Evolutionary conservation across 1,284 basidiomycete genomes (phyloP).

Genomic region (Sporisorium graminicola): DNA sequence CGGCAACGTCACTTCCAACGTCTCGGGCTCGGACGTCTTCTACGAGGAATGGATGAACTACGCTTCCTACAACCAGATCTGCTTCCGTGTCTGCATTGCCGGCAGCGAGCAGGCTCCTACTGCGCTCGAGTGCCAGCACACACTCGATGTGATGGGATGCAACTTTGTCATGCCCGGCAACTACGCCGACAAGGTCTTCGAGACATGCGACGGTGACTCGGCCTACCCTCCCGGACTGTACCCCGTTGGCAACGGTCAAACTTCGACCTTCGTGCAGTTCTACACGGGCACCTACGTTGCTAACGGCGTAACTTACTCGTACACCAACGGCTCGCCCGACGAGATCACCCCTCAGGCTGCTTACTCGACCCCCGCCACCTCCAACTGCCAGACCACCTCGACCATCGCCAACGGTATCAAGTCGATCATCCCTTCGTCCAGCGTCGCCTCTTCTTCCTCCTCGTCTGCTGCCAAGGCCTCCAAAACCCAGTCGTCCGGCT

Average conservation of each 20-base stretch:
- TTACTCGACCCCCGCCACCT: conserved; percentile 64
- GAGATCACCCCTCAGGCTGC: conserved; percentile 63
- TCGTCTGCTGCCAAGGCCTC: conserved; percentile 23
- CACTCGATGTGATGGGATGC: conserved; percentile 68
- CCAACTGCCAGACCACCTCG: conserved; percentile 55
- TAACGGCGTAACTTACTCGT: conserved; percentile 51
- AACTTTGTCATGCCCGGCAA: conserved; percentile 70
- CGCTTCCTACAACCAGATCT: conserved; percentile 62
- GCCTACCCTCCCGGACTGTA: conserved; percentile 69
- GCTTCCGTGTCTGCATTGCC: conserved; percentile 69
- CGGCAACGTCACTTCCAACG: conserved; percentile 73
- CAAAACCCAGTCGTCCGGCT: conserved; percentile 7
- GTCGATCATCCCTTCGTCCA: conserved; percentile 33
- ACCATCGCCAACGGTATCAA: conserved; percentile 65
- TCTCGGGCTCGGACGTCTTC: conserved; percentile 72
- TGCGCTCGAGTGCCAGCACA: conserved; percentile 65
- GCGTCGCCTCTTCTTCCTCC: conserved; percentile 10
- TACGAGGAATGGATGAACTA: conserved; percentile 74
- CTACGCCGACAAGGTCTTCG: conserved; percentile 63
- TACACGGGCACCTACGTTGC: conserved; percentile 56
- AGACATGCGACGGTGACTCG: conserved; percentile 68
- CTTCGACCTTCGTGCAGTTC: conserved; percentile 67
- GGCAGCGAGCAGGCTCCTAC: conserved; percentile 60
- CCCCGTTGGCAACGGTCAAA: conserved; percentile 55
- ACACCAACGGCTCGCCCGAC: conserved; percentile 64